Evolutionary conservation across 2,329 filamentous ascomycete genomes (phyloP), one percentile per base, ranked within the genome.

Genomic region (Cryoendolithus antarcticus): DNA sequence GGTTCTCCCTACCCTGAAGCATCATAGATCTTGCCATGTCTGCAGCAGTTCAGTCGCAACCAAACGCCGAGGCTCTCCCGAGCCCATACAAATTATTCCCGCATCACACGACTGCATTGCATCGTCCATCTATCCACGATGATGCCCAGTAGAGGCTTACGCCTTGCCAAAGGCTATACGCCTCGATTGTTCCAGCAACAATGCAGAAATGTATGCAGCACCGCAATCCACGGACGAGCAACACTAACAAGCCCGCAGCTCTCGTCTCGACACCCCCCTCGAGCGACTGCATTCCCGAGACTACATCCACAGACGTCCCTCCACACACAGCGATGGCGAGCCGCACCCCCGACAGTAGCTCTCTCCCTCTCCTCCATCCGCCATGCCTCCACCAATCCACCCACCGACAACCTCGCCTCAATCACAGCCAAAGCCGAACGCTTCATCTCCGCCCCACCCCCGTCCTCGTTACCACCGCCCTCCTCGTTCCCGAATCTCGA

Each of bases 121-220:
- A 27, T 27, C 24, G 24, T 8, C 24, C 35, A 43, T 32, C 29
- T 10, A 33, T 34, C 34, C 44, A 50, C 37, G 38, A 69, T 68
- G 66, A 61, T 68, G 57, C 63, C 64, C 49, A 67, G 63, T 54
- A 64, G 65, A 62, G 65, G 65, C 47, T 50, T 66, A 32, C 60
- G 58, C 51, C 53, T 60, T 44, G 54, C 55, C 41, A 41, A 45
- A 38, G 47, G 49, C 42, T 39, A 44, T 35, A 38, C 48, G 34
- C 44, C 53, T 36, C 45, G 47, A 10, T 28, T 50, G 34, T 48
- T 44, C 31, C 52, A 45, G 30, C 34, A 39, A 11, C 51, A 52
- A 45, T 49, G 43, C 45, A 48, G 55, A 45, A 50, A 52, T 48
- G 56, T 56, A 19, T 19, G 15, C 15, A 19, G 15, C 15, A 19